Evolutionary conservation across 257 asterid genomes (phyloP).

Genomic region (Solanum chilense): DNA sequence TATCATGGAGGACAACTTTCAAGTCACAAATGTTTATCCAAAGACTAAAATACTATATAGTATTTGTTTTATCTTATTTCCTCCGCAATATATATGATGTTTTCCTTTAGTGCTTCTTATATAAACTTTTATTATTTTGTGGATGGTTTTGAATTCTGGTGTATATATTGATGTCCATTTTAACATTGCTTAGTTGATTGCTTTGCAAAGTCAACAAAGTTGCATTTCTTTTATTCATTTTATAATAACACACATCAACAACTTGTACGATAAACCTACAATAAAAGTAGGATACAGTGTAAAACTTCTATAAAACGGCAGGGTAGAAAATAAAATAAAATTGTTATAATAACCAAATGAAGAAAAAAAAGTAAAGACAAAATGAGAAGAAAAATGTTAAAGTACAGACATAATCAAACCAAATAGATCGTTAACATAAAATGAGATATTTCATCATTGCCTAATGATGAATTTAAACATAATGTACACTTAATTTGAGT

Average conservation of each 20-base stretch:
- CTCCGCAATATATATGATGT: no score
- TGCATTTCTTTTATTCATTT: neutral
- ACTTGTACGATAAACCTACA: neutral
- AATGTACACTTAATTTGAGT: no score
- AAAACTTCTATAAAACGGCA: neutral
- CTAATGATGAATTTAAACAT: no score
- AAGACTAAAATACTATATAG: neutral
- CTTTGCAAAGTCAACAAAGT: neutral
- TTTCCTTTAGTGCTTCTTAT: no score
- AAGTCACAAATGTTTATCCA: neutral
- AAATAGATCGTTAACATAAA: no score
- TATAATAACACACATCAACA: neutral
- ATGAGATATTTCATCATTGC: no score
- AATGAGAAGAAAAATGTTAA: no score
- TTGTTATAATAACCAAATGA: neutral
- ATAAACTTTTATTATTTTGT: neutral
- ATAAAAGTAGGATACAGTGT: neutral
- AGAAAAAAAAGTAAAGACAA: no score
- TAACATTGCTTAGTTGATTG: neutral
- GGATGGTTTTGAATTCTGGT: neutral
- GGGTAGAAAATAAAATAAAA: neutral
- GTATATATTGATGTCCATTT: neutral
- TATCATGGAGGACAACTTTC: neutral
- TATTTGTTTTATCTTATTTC: no score
- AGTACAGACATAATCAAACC: no score